Percentiles rank a stretch among this genome's conserved stretches.
Evolutionary conservation across 2,329 filamentous ascomycete species (phyloP).

Genomic region (Plenodomus tracheiphilus): DNA sequence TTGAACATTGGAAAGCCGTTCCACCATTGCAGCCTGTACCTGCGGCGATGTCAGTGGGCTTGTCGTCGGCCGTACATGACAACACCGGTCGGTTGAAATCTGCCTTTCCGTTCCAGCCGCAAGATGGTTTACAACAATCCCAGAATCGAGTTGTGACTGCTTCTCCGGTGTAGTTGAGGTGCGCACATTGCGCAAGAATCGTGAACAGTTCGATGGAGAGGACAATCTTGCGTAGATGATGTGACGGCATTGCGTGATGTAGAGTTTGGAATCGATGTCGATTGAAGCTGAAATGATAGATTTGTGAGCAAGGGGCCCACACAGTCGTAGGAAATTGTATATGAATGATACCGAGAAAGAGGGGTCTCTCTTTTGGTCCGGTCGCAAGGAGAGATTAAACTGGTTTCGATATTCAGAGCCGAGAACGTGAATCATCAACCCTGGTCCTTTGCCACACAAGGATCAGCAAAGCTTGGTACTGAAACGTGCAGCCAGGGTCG

Average conservation of each 20-base stretch:
- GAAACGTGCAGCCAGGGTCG: conserved; percentile 28
- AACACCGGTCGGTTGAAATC: conserved; percentile 55
- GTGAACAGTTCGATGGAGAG: conserved; percentile 29
- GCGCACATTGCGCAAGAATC: conserved; percentile 18
- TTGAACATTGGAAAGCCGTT: conserved; percentile 59
- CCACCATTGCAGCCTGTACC: conserved; percentile 60
- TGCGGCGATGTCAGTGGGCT: conserved; percentile 54
- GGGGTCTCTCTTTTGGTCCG: conserved; percentile 36
- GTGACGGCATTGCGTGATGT: conserved; percentile 39
- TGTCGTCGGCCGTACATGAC: conserved; percentile 60
- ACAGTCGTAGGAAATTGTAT: conserved; percentile 38
- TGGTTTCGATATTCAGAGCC: conserved; percentile 35
- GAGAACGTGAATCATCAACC: conserved; percentile 33
- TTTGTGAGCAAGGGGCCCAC: conserved; percentile 33
- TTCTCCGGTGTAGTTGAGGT: conserved; percentile 34
- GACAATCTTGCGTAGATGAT: conserved; percentile 33
- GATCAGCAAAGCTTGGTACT: conserved; percentile 38
- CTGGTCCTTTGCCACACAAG: conserved; percentile 35
- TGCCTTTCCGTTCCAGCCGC: conserved; percentile 62
- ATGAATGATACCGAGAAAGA: conserved; percentile 37
- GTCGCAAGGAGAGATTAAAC: conserved; percentile 42
- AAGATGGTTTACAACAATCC: conserved; percentile 74
- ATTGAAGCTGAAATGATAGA: conserved; percentile 27
- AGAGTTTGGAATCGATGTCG: conserved; percentile 32
- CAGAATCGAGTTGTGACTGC: conserved; percentile 43